Conservation (phyloP, 73 alveolate species). For the Diophrys sp. region DNA sequence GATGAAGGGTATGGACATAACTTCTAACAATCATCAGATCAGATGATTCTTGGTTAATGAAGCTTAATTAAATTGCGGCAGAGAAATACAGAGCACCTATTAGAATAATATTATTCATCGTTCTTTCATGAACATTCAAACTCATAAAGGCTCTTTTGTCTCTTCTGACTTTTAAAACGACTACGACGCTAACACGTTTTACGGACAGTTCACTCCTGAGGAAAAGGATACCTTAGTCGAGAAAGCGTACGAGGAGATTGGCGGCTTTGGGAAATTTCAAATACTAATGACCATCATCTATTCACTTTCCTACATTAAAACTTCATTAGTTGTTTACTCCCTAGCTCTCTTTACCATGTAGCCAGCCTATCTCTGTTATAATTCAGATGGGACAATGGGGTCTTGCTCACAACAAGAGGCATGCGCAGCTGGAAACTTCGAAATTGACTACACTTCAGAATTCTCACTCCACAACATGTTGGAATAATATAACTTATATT, state of each 20-base stretch:
- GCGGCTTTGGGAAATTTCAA: conserved; percentile 1
- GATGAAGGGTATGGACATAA: too few relatives aligned
- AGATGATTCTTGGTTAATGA: too few relatives aligned
- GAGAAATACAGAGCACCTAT: too few relatives aligned
- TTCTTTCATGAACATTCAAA: too few relatives aligned
- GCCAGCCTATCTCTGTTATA: neutral
- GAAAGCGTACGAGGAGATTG: neutral
- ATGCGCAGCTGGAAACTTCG: neutral
- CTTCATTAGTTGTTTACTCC: neutral
- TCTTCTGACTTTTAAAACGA: too few relatives aligned
- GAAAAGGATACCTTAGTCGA: neutral
- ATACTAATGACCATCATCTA: neutral
- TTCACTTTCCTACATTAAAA: neutral
- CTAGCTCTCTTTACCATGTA: neutral
- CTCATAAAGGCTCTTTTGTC: too few relatives aligned
- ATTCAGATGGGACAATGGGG: neutral
- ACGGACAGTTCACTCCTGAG: neutral
- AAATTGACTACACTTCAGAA: neutral
- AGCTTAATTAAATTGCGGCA: too few relatives aligned
- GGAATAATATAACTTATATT: neutral
- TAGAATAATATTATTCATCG: too few relatives aligned
- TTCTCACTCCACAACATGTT: neutral
- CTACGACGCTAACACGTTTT: too few relatives aligned
- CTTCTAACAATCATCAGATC: too few relatives aligned
- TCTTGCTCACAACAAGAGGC: neutral